A percentile compares a stretch with the other conserved stretches of the same genome.
Evolutionary conservation across 1,284 basidiomycete genomes (phyloP).

Genomic region (Tetrapyrgos nigripes): DNA sequence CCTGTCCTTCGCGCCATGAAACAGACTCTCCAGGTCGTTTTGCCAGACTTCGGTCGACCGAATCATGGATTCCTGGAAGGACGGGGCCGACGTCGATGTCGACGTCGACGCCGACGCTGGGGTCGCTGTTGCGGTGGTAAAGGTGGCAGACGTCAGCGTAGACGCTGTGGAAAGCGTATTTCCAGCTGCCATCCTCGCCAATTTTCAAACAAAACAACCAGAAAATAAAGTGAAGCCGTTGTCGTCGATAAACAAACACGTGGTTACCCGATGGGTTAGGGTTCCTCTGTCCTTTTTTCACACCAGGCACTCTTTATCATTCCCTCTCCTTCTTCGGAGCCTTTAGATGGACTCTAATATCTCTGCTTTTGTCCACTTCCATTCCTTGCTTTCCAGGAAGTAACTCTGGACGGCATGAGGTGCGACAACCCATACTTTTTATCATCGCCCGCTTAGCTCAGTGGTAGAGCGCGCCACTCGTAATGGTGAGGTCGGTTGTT

Average conservation of each 20-base stretch:
- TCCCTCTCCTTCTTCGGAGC: too few relatives aligned
- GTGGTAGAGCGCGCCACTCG: conserved; percentile 14
- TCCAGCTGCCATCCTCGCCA: not conserved
- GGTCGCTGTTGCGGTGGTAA: not conserved
- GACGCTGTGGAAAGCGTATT: not conserved
- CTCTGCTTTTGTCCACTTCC: too few relatives aligned
- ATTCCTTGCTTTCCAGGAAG: too few relatives aligned
- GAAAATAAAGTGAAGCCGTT: not conserved
- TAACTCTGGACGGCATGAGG: too few relatives aligned
- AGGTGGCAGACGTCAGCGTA: not conserved
- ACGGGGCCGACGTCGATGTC: conserved; percentile 1
- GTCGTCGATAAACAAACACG: not conserved
- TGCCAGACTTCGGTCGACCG: conserved; percentile 65
- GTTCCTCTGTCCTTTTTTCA: not conserved
- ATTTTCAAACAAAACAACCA: not conserved
- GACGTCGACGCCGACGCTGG: not conserved
- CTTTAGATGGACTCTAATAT: too few relatives aligned
- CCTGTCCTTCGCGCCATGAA: conserved; percentile 80
- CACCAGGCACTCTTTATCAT: too few relatives aligned
- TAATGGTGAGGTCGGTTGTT: not conserved
- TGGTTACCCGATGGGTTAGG: not conserved
- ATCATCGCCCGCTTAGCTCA: conserved; percentile 9
- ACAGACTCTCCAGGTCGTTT: conserved; percentile 75
- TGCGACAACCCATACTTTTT: too few relatives aligned
- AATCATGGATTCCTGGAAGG: conserved; percentile 10